Base-by-base conservation (phyloP, 306 rosid genomes). In the Quercus suber region DNA sequence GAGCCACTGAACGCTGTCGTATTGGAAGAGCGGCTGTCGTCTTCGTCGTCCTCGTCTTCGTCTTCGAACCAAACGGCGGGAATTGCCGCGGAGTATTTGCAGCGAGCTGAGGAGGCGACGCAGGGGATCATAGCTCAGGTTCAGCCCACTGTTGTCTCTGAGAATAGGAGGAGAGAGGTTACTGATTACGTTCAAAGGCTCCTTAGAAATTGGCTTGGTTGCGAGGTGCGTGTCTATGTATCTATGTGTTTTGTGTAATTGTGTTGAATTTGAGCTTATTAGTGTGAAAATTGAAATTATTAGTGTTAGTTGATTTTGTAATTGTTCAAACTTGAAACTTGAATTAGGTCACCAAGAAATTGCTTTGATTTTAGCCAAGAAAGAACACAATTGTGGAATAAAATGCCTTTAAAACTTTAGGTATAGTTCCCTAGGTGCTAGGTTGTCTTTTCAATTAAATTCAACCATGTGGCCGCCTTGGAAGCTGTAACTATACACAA, bases 131-230 rank as follows among this genome's bases (percentile, higher is more conserved):
- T 87, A 64, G 81, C 84, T 37, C 86, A 81, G 84, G 88, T 87
- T 37, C 90, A 84, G 75, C 84, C 90, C 8, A 87, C 88, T 18
- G 84, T 81, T 23, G 86, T 79, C 28, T 87, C 90, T 51, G 90
- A 81, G 76, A 79, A 70, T 87, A 78, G 90, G 55, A 79, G 90
- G 78, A 57, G 55, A 76, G 86, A 76, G 61, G 90, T 87, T 63
- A 79, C 79, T 45, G 90, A 87, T 55, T 81, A 84, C 79, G 88
- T 84, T 18, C 90, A 84, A 68, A 63, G 86, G 64, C 88, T 87
- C 25, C 43, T 87, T 58, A 2, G 52, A 65, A 71, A 33, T 37
- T 74, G 7, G 56, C 75, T 87, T 56, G 61, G 77, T 61, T 84
- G 82, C 75, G 82, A 87, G 86, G 90, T 64, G 21, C 27, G 30